These are phyloP conservation scores for Teratosphaeria nubilosa DNA, from an alignment of 2,329 filamentous ascomycete species.

Conservation along the genomic window DNA sequence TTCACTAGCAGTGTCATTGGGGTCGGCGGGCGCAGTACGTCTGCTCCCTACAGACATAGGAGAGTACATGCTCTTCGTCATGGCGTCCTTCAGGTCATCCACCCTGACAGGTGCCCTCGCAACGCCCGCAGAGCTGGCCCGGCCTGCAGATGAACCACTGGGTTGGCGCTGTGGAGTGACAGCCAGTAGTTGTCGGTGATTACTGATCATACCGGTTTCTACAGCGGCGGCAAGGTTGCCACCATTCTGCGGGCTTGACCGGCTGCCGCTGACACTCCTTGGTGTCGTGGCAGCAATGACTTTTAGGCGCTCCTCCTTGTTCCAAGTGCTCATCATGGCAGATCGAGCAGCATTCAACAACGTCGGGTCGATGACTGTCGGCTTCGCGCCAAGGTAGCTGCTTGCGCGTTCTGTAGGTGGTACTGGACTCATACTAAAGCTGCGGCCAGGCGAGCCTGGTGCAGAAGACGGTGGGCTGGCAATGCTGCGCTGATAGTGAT, in stretches of 20 bases:
- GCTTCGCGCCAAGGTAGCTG: conserved; percentile 19
- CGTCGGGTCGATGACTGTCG: background rate
- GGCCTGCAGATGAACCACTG: conserved; percentile 34
- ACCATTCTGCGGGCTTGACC: conserved; percentile 36
- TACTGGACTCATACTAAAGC: conserved; percentile 47
- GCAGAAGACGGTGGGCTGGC: conserved; percentile 60
- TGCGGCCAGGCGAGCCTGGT: conserved; percentile 56
- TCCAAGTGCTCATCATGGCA: conserved; percentile 63
- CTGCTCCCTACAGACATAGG: background rate
- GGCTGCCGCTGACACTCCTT: conserved; percentile 68
- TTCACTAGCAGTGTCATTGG: conserved; percentile 50
- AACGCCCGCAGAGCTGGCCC: conserved; percentile 36
- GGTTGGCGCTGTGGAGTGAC: conserved; percentile 9
- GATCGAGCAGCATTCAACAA: conserved; percentile 7
- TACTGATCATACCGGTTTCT: conserved; percentile 4
- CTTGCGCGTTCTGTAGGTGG: conserved; percentile 21
- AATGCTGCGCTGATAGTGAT: conserved; percentile 55
- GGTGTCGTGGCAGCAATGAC: conserved; percentile 49
- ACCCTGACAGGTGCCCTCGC: conserved; percentile 30
- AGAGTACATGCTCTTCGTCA: conserved; percentile 24
- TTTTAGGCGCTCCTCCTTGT: conserved; percentile 60
- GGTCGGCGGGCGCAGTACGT: background rate
- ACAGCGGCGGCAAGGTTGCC: conserved; percentile 1
- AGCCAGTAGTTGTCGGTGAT: conserved; percentile 16
- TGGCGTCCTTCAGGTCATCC: conserved; percentile 37